phyloP scores from a whole-genome alignment of 306 rosid species.

The Prunus mongolica region DNA sequence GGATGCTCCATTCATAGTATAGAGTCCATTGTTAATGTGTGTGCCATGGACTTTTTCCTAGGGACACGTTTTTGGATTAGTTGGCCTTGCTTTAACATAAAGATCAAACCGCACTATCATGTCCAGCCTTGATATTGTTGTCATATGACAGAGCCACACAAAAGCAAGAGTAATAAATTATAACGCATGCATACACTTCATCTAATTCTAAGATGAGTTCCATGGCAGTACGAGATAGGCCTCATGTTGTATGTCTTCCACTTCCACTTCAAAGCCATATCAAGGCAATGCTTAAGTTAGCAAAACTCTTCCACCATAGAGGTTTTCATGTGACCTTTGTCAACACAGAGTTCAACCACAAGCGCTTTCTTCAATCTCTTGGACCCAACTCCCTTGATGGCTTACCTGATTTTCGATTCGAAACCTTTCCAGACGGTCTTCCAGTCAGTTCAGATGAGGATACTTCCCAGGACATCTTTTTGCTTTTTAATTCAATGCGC shows the following conservation, averaged over 20 bases:
- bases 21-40: no score
- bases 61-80: no score
- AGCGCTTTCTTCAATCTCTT: not conserved
- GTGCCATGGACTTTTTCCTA: no score
- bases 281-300: constrained; percentile 8
- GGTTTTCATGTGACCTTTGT: constrained; percentile 6
- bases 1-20: no score
- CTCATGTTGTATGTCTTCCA: constrained; percentile 13
- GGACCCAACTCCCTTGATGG: constrained; percentile 8
- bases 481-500: not conserved
- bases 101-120: no score
- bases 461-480: not conserved
- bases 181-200: no score
- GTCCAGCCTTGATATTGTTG: no score
- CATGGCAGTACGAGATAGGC: not conserved
- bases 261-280: constrained; percentile 4
- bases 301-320: not conserved
- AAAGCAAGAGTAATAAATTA: no score
- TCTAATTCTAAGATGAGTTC: not conserved
- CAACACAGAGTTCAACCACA: constrained; percentile 16
- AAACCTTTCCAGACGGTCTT: constrained; percentile 14
- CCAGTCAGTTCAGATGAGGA: constrained; percentile 1
- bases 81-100: no score
- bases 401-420: not conserved
- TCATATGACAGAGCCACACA: no score